Base-by-base conservation (phyloP, 164 flowering plant species). In the Nelumbo lutea region DNA sequence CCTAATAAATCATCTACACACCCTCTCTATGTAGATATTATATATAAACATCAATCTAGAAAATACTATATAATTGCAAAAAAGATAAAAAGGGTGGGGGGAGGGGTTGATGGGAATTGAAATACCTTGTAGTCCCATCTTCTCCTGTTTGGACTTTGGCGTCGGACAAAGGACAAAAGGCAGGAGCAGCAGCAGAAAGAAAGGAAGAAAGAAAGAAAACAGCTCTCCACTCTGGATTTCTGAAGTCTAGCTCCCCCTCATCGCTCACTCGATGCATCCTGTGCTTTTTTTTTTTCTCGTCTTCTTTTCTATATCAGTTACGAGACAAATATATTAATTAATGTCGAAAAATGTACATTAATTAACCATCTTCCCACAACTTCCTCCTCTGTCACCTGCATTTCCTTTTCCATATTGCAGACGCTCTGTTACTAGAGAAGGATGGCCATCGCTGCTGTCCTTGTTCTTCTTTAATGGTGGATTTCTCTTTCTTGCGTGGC, bases 401-500 rank as follows among this genome's bases (percentile, higher is more conserved):
- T 27, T 27, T 61, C 8, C 64, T 42, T 61, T 61, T 61, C 50
- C 64, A 42, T 61, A 61, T 44, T 44, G 4, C 64, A 61, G 38
- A 61, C 15, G 38, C 46, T 61, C 46, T 61, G 63, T 27, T 40
- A 58, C 1, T 9, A 2, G 41, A 6, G 5, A 9, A 1, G 11
- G 46, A 40, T 9, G 7, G 14, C 11, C 4, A 9, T 6, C 62
- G 38, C 14, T 59, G 40, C 5, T 4, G 39, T 61, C 7, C 10
- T 61, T 61, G 46, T 41, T 42, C 11, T 68, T 60, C 43, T 60
- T 41, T 60, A 60, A 60, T 60, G 62, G 62, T 3, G n/a, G 62
- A 60, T 60, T 40, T 40, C 51, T 61, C 45, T 59, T 8, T 69
- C 8, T 15, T 62, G 72, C 59, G 53, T 61, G 72, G n/a, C 46